Base-by-base conservation (phyloP, 2,329 filamentous ascomycete species). In the Scedosporium apiospermum region DNA sequence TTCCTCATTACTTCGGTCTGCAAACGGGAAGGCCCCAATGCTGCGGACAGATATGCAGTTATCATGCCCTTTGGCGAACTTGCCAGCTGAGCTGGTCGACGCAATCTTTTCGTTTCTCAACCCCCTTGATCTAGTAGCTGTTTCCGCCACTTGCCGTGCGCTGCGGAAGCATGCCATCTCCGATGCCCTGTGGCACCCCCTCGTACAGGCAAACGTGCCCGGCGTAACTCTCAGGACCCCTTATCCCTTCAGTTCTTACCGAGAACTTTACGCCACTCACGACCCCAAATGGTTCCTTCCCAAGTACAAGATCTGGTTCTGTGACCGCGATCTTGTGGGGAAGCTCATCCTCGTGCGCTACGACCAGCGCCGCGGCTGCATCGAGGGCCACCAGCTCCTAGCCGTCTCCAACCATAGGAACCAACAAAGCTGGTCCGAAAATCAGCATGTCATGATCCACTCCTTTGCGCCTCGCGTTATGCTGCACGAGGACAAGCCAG, bases 221-320 rank as follows among this genome's bases (percentile, higher is more conserved):
- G 75, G 82, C 41, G 70, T 78, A 62, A 65, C 68, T 12, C 75
- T 92, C 30, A 73, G 74, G 1, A 78, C 80, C 1, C 78, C 87
- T 0, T 80, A 79, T 6, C 87, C 88, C 6, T 87, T 82, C 68
- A 67, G 75, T 2, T 86, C 80, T 26, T 96, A 87, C 74, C 84
- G 84, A 63, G 81, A 88, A 27, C 82, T 96, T 2, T 96, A 89
- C 71, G 77, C 82, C 51, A 81, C 86, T 21, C 89, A 95, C 71
- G 83, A 95, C 66, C 88, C 88, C 0, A 85, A 88, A 68, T 97
- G 93, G 93, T 96, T 96, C 69, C 78, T 97, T 1, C 81, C 90
- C 0, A 85, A 83, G 60, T 80, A 90, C 71, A 93, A 90, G 73
- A 78, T 97, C 66, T 97, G 93, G 93, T 93, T 96, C 70, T 84